These are phyloP conservation scores for Vigna hirtella DNA, from an alignment of 306 rosid species.

Conservation along the genomic window DNA sequence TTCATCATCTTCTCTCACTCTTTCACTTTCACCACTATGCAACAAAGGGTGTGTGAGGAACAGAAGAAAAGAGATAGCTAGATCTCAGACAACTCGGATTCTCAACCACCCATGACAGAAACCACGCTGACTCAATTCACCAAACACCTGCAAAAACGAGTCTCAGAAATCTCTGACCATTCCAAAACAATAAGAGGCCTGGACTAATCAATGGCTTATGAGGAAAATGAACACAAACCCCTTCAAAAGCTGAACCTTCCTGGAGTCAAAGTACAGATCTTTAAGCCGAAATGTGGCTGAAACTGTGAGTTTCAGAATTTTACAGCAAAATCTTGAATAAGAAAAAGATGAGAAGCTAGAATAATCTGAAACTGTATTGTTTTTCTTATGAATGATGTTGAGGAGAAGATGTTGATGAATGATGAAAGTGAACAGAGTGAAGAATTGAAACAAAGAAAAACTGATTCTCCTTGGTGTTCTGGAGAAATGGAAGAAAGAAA, in stretches of 20 bases:
- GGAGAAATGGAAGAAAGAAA: conserved; percentile 53
- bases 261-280: conserved; percentile 56
- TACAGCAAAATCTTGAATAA: not conserved
- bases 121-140: conserved; percentile 59
- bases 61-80: conserved; percentile 12
- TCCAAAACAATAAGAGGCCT: conserved; percentile 29
- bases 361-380: conserved; percentile 22
- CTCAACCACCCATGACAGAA: conserved; percentile 53
- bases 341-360: conserved; percentile 12
- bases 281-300: conserved; percentile 50
- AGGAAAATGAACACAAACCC: conserved; percentile 48
- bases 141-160: conserved; percentile 46
- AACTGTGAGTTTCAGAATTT: conserved; percentile 34
- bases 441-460: conserved; percentile 44
- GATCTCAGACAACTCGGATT: conserved; percentile 61
- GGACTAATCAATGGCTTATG: conserved; percentile 50
- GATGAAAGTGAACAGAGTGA: conserved; percentile 40
- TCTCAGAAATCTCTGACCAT: conserved; percentile 56
- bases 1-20: conserved; percentile 71
- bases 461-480: conserved; percentile 42
- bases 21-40: conserved; percentile 35
- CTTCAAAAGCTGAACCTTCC: conserved; percentile 32
- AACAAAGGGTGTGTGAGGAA: conserved; percentile 26
- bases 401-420: conserved; percentile 27
- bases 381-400: not conserved